phyloP scores from a whole-genome alignment of 768 basidiomycete genomes.

The Mrakia gelida region DNA sequence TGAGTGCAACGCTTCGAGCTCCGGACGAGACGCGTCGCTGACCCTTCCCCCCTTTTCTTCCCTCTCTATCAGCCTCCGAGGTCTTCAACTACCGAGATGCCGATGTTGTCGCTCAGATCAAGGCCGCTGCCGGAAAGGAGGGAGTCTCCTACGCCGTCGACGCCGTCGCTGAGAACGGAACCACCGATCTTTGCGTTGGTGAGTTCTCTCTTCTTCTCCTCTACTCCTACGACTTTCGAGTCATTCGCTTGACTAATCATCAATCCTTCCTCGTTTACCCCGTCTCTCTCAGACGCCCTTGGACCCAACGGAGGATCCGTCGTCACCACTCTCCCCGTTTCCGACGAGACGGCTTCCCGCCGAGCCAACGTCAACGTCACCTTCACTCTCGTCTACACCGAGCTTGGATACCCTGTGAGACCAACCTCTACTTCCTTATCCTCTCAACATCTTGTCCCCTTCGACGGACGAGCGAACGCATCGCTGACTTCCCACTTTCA shows the following conservation, averaged over 20 bases:
- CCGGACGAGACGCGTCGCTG: background rate
- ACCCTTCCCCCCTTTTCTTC: background rate
- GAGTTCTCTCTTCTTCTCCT: background rate
- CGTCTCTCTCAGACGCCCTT: background rate
- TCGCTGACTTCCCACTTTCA: background rate
- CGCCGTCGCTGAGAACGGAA: background rate
- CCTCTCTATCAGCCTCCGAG: constrained; percentile 36
- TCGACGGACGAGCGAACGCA: background rate
- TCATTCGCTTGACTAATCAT: no score
- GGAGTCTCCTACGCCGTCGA: constrained; percentile 12
- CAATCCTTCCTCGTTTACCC: background rate
- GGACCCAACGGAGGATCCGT: constrained; percentile 8
- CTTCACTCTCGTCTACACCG: constrained; percentile 20
- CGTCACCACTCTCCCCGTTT: constrained; percentile 12
- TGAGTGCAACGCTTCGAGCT: background rate
- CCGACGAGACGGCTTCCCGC: background rate
- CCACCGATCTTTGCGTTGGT: constrained; percentile 5
- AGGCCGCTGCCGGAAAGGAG: background rate
- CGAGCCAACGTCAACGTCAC: background rate
- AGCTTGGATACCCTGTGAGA: constrained; percentile 9
- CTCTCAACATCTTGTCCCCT: background rate
- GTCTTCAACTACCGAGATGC: constrained; percentile 23
- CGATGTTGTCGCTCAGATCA: constrained; percentile 21
- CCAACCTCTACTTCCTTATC: background rate
- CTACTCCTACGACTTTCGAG: background rate